Evolutionary conservation across 805 yeast species (phyloP), one percentile per base, ranked within the genome.

Genomic region (Schizosaccharomyces osmophilus): DNA sequence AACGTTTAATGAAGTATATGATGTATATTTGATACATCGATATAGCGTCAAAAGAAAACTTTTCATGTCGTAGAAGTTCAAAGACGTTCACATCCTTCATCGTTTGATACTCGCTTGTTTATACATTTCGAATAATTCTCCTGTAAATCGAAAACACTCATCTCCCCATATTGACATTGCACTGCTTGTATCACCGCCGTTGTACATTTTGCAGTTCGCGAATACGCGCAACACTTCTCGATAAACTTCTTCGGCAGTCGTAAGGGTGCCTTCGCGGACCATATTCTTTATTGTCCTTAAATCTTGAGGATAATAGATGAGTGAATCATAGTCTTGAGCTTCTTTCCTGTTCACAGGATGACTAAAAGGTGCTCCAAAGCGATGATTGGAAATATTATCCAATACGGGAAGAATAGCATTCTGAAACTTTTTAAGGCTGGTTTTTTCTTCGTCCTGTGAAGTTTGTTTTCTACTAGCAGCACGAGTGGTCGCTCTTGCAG

Each of bases 151-250:
- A 57, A 57, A 57, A 22, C 43, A 57, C 36, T 57, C 60, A 22
- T 57, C 26, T 6, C 48, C 60, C 60, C 60, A 57, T 9, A 39
- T 36, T 2, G 60, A 36, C 31, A 57, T 22, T 6, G 60, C 60
- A 36, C 45, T 57, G 43, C 26, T 26, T 8, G 31, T 9, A 57
- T 57, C 48, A 13, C 39, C 26, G 32, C 79, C 79, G 69, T 86
- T 85, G 72, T 82, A 86, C 93, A 86, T 86, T 19, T 85, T 78
- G 19, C 90, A 86, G 69, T 86, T 86, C 61, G 90, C 84, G 72
- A 83, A 84, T 93, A 86, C 84, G 63, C 82, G 73, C 73, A 82
- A 77, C 55, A 86, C 74, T 64, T 83, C 86, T 60, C 84, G 73
- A 65, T 85, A 87, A 26, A 86, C 72, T 62, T 82, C 81, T 26